phyloP scores from a whole-genome alignment of 139 green algal species.

The Edaphochlamys debaryana region DNA sequence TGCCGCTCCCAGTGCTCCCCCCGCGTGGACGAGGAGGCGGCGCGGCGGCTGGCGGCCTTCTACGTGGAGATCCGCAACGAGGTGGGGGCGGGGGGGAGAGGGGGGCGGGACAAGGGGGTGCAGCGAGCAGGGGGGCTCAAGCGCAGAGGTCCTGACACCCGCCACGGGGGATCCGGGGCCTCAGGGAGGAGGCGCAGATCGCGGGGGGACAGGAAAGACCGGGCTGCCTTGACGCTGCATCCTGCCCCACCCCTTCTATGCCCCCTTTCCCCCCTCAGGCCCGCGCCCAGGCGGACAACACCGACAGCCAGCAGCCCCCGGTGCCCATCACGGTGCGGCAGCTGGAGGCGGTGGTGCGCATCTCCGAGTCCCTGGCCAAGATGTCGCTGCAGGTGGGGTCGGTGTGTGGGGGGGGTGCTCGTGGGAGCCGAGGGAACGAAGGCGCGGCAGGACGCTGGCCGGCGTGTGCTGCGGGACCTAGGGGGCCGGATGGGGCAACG shows the following conservation, averaged over 20 bases:
- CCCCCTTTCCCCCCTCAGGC: conserved; percentile 55
- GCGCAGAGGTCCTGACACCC: no score
- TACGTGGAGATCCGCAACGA: conserved; percentile 92
- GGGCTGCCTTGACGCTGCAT: no score
- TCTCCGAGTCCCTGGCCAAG: conserved; percentile 91
- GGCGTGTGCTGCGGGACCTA: no score
- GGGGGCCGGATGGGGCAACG: no score
- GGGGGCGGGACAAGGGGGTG: no score
- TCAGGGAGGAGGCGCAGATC: no score
- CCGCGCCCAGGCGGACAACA: conserved; percentile 47
- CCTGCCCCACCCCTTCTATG: no score
- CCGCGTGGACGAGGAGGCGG: conserved; percentile 77
- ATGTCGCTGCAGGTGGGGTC: conserved; percentile 82
- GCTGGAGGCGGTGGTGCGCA: conserved; percentile 96
- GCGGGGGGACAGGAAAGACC: no score
- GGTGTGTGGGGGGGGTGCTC: no score
- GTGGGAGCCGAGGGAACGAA: neutral
- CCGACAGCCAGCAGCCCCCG: conserved; percentile 69
- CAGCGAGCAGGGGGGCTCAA: no score
- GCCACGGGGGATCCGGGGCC: no score
- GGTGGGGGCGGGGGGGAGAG: conserved; percentile 64
- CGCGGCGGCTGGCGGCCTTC: conserved; percentile 75
- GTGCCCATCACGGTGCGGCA: conserved; percentile 97
- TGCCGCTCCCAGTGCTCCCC: conserved; percentile 79
- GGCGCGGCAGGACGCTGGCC: no score